Evolutionary conservation across 116 monocot species (phyloP).

Genomic region (Trichopus zeylanicus): DNA sequence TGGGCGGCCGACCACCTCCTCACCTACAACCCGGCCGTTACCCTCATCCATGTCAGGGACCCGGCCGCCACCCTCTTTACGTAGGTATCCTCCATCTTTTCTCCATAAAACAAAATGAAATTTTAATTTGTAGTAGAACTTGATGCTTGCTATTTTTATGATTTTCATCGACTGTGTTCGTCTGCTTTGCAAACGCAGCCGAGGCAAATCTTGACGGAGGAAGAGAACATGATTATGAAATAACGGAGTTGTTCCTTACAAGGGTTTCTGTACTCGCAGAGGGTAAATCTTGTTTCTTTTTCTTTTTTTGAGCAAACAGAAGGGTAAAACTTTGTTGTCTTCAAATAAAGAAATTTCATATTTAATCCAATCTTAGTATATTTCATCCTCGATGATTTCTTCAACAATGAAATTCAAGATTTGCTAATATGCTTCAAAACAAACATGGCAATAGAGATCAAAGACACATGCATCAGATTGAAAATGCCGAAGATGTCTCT

Average conservation of each 20-base stretch:
- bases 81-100: constrained; percentile 18
- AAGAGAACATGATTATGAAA: constrained; percentile 11
- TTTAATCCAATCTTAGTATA: neutral
- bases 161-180: neutral
- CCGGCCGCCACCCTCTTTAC: neutral
- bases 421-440: too few species aligned
- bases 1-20: constrained; percentile 12
- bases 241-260: constrained; percentile 9
- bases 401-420: neutral
- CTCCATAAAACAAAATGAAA: neutral
- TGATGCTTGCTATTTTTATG: neutral
- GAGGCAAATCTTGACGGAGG: neutral
- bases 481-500: constrained; percentile 29
- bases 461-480: neutral
- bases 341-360: neutral
- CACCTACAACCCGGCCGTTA: constrained; percentile 5
- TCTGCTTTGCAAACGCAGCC: neutral
- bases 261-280: constrained; percentile 27
- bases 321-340: constrained; percentile 3
- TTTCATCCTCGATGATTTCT: neutral
- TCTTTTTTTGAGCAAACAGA: too few species aligned
- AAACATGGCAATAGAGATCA: too few species aligned
- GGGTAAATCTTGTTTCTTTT: too few species aligned
- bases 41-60: constrained; percentile 16
- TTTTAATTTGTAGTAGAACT: neutral